phyloP scores from a whole-genome alignment of 805 yeast genomes.

The Diddensiella transvaalensis region DNA sequence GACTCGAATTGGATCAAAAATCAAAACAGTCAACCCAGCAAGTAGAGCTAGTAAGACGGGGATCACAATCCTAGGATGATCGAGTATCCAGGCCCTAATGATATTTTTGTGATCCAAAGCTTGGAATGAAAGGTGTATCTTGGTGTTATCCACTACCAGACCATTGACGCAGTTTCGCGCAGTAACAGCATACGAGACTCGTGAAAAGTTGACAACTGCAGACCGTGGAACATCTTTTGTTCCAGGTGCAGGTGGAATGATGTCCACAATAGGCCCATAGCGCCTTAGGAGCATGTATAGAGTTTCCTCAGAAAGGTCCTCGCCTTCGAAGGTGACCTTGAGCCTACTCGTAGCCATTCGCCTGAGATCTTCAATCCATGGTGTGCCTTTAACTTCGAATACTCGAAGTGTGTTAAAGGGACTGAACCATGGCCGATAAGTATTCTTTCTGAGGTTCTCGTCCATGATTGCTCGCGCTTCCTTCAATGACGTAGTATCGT shows the following conservation, averaged over 20 bases:
- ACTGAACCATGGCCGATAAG: slow-evolving; percentile 33
- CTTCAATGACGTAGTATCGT: slow-evolving; percentile 28
- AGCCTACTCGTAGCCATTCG: slow-evolving; percentile 65
- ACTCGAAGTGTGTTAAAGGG: slow-evolving; percentile 49
- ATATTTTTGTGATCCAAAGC: slow-evolving; percentile 47
- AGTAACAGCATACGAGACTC: slow-evolving; percentile 65
- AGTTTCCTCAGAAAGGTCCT: slow-evolving; percentile 72
- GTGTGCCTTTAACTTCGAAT: slow-evolving; percentile 82
- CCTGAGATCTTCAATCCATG: slow-evolving; percentile 94
- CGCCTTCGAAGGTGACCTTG: slow-evolving; percentile 72
- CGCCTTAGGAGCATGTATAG: slow-evolving; percentile 77
- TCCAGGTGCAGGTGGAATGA: slow-evolving; percentile 49
- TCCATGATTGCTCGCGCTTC: slow-evolving; percentile 40
- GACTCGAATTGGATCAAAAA: slow-evolving; percentile 91
- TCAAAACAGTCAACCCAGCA: slow-evolving; percentile 75
- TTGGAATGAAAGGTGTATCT: slow-evolving; percentile 70
- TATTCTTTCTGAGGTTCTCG: slow-evolving; percentile 33
- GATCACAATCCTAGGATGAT: slow-evolving; percentile 78
- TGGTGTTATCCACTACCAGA: slow-evolving; percentile 51
- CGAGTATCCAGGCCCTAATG: slow-evolving; percentile 54
- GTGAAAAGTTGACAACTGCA: slow-evolving; percentile 55
- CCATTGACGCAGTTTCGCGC: slow-evolving; percentile 93
- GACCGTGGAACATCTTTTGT: slow-evolving; percentile 45
- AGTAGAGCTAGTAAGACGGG: slow-evolving; percentile 76
- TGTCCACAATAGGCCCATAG: slow-evolving; percentile 80